Evolutionary conservation across 1,284 basidiomycete species (phyloP).

Genomic region (Cystobasidium pallidum): DNA sequence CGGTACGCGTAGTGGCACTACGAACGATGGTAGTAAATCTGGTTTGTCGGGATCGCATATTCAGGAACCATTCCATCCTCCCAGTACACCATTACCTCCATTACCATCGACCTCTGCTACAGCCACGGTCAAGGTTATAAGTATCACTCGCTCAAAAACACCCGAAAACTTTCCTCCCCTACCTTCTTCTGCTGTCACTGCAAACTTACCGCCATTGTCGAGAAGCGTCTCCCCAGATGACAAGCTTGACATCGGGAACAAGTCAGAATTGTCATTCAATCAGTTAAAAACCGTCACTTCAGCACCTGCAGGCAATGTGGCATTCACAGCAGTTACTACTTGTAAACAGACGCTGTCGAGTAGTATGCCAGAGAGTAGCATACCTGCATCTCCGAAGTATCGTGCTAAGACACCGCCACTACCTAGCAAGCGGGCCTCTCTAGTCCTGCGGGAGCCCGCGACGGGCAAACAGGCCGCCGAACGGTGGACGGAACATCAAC

Average conservation of each 20-base stretch:
- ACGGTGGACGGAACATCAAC: neutral
- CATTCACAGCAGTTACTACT: slow-evolving; percentile 5
- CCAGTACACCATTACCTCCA: slow-evolving; percentile 9
- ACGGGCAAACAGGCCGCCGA: neutral
- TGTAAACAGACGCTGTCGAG: slow-evolving; percentile 11
- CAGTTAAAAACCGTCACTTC: slow-evolving; percentile 11
- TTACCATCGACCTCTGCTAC: neutral
- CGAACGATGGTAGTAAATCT: neutral
- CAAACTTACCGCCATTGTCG: slow-evolving; percentile 4
- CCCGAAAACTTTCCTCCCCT: slow-evolving; percentile 26
- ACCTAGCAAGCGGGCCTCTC: slow-evolving; percentile 23
- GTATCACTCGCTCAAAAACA: slow-evolving; percentile 32
- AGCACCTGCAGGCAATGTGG: slow-evolving; percentile 2
- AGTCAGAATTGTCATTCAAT: neutral
- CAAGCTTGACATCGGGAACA: slow-evolving; percentile 1
- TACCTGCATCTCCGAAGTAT: neutral
- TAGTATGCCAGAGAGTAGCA: slow-evolving; percentile 13
- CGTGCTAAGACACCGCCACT: neutral
- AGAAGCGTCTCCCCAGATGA: slow-evolving; percentile 9
- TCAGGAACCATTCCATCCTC: slow-evolving; percentile 25
- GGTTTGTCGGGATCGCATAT: slow-evolving; percentile 23
- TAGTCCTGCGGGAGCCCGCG: slow-evolving; percentile 29
- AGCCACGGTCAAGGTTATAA: slow-evolving; percentile 28
- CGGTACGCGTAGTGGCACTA: slow-evolving; percentile 7
- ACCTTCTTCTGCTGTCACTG: slow-evolving; percentile 9